These are phyloP conservation scores for Daldinia bambusicola DNA, from an alignment of 495 filamentous ascomycete genomes.

Conservation along the genomic window DNA sequence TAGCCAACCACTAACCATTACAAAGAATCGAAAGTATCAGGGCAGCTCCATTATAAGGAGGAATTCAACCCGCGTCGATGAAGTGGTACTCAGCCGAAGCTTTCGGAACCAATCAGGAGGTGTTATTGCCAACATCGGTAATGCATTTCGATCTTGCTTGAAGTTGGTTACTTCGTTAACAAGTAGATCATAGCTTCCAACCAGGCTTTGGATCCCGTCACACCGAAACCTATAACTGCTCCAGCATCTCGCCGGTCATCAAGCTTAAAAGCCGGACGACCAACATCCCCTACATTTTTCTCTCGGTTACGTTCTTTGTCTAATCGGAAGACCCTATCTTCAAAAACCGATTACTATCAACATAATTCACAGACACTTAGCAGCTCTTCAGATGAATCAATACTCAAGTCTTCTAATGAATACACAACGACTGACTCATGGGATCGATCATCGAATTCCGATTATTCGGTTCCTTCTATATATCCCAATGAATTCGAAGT, in stretches of 20 bases:
- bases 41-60: slow-evolving; percentile 8
- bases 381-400: slow-evolving; percentile 39
- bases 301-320: slow-evolving; percentile 39
- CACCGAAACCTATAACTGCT: slow-evolving; percentile 21
- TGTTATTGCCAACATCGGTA: slow-evolving; percentile 15
- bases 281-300: slow-evolving; percentile 30
- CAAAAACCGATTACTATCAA: slow-evolving; percentile 28
- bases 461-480: slow-evolving; percentile 7
- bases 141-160: not conserved
- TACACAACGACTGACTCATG: slow-evolving; percentile 2
- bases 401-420: slow-evolving; percentile 20
- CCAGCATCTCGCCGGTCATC: slow-evolving; percentile 33
- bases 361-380: slow-evolving; percentile 22
- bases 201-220: slow-evolving; percentile 9
- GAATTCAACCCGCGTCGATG: not conserved
- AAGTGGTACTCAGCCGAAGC: slow-evolving; percentile 1
- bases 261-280: slow-evolving; percentile 21
- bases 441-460: slow-evolving; percentile 16
- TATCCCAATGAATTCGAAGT: slow-evolving; percentile 11
- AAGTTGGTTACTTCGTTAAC: not conserved
- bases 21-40: slow-evolving; percentile 39
- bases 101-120: slow-evolving; percentile 6
- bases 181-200: slow-evolving; percentile 12
- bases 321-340: slow-evolving; percentile 34
- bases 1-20: slow-evolving; percentile 40